A percentile compares a stretch with the other conserved stretches of the same genome.
These are phyloP conservation scores for Lophiotrema nucula DNA, from an alignment of 495 filamentous ascomycete species.

Conservation along the genomic window DNA sequence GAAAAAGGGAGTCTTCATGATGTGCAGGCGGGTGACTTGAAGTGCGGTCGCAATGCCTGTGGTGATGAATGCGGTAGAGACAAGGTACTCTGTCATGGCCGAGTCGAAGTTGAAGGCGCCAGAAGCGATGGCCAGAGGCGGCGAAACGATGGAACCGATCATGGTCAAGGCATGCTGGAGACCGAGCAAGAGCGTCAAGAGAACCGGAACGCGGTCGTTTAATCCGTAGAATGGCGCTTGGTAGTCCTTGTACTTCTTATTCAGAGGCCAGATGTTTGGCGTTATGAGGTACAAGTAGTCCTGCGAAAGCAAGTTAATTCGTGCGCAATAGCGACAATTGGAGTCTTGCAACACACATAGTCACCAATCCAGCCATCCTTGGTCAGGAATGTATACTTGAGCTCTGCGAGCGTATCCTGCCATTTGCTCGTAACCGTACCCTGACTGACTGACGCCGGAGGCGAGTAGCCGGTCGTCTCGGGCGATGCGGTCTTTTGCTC, in stretches of 20 bases:
- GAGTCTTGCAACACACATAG: neutral
- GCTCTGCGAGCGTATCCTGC: constrained; percentile 2
- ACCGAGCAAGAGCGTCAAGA: constrained; percentile 44
- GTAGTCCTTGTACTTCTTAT: constrained; percentile 37
- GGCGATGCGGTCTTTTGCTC: neutral
- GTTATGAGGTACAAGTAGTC: constrained; percentile 46
- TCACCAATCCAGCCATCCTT: constrained; percentile 11
- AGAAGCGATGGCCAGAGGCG: constrained; percentile 43
- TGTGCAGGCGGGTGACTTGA: constrained; percentile 42
- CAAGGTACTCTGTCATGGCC: constrained; percentile 40
- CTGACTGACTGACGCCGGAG: neutral
- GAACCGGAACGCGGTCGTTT: constrained; percentile 40
- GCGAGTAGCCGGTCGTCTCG: neutral
- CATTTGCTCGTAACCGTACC: constrained; percentile 2
- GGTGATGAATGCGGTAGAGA: constrained; percentile 44
- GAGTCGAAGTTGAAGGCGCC: constrained; percentile 41
- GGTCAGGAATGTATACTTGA: constrained; percentile 9
- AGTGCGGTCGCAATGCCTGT: constrained; percentile 43
- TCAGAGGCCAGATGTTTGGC: constrained; percentile 46
- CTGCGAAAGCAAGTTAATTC: constrained; percentile 14
- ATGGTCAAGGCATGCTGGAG: constrained; percentile 44
- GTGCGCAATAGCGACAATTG: neutral
- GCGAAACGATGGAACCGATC: constrained; percentile 41
- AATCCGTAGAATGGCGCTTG: constrained; percentile 46
- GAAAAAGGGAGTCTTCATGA: constrained; percentile 43